Evolutionary conservation across 2,329 filamentous ascomycete species (phyloP).

Genomic region (Stemphylium beticola): DNA sequence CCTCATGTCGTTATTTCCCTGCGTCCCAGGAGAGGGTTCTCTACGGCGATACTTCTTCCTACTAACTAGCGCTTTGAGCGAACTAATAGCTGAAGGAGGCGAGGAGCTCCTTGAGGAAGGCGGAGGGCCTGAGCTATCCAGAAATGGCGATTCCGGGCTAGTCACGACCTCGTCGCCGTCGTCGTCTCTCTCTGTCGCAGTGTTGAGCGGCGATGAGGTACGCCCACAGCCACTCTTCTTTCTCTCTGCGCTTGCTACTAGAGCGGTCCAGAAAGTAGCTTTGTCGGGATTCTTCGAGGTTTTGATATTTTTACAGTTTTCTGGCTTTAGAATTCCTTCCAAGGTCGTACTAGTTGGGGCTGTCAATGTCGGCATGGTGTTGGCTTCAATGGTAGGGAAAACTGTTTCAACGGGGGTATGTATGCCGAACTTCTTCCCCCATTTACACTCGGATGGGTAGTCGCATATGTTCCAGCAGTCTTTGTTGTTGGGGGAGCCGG

Average conservation of each 20-base stretch:
- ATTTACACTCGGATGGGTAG: constrained; percentile 55
- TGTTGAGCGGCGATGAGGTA: constrained; percentile 26
- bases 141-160: not conserved
- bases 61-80: constrained; percentile 5
- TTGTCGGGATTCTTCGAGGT: constrained; percentile 17
- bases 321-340: constrained; percentile 24
- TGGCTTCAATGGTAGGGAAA: constrained; percentile 3
- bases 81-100: not conserved
- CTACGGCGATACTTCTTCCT: constrained; percentile 8
- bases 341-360: constrained; percentile 6
- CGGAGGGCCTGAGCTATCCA: not conserved
- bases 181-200: constrained; percentile 9
- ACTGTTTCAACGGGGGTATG: constrained; percentile 26
- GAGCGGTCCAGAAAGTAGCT: constrained; percentile 31
- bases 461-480: constrained; percentile 56
- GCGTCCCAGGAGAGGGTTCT: not conserved
- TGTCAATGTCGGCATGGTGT: not conserved
- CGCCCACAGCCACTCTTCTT: constrained; percentile 18
- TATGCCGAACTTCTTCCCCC: constrained; percentile 39
- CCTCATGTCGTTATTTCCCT: not conserved
- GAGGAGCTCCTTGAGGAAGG: not conserved
- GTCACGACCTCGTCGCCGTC: constrained; percentile 14
- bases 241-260: constrained; percentile 36
- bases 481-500: constrained; percentile 12
- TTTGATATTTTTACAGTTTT: constrained; percentile 12